Evolutionary conservation across 208 protist genomes (phyloP), one percentile per base, ranked within the genome.

Genomic region (Novymonas esmeraldas): DNA sequence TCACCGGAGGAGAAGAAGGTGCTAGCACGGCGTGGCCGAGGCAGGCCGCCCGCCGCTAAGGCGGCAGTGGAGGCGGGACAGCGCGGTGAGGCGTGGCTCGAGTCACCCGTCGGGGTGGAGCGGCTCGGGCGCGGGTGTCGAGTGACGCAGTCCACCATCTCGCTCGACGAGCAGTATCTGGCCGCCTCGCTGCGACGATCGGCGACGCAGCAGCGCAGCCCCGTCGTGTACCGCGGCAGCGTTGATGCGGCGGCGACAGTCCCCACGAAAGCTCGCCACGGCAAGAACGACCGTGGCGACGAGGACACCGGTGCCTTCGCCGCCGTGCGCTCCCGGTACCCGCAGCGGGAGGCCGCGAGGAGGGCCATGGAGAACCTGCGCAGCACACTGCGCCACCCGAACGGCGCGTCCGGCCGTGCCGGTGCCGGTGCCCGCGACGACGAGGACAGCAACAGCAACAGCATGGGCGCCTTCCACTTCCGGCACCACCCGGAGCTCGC

Each of bases 81-180:
- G 28, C 42, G 2, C 6, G 28, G 60, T 2, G 60, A 38, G 38
- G 20, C 29, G 28, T 20, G 34, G 22, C 58, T 36, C 16, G 16
- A 1, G 34, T 42, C 52, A 2, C 52, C 16, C 3, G 6, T 7
- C 0, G 49, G 57, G 20, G 64, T 20, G 6, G 81, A 93, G 73
- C 68, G 52, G 10, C 76, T 94, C 6, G 88, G 88, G 5, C 82
- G 88, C 18, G 88, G 88, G 18, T 90, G 81, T 57, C 84, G 88
- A 0, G 69, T 90, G 11, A 46, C 74, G 4, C 84, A 81, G 26
- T 18, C 58, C 4, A 51, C 55, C 9, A 22, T 65, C 34, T 70
- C 82, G 1, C 75, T 87, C 13, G 82, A 87, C 24, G 82, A 87
- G 62, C 16, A 82, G 62, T 87, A 87, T 52, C 62, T 87, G 1